These are phyloP conservation scores for Mollisiaceae sp. DNA, from an alignment of 2,329 filamentous ascomycete genomes.

Conservation along the genomic window DNA sequence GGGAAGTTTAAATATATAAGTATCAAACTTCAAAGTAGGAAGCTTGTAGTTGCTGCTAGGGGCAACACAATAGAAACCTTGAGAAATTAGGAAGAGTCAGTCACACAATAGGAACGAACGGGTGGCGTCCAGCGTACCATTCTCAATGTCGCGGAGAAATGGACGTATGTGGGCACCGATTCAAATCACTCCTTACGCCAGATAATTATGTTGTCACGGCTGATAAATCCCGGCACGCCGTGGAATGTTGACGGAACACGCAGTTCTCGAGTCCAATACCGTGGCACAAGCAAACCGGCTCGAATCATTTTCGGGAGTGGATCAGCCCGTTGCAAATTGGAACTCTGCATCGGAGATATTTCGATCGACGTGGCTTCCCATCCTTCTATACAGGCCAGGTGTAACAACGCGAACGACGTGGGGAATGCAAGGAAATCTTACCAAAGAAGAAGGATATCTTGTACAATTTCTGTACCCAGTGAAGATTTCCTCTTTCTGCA, in stretches of 20 bases:
- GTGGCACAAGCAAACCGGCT: conserved; percentile 3
- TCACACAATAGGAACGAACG: conserved; percentile 33
- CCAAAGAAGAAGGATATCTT: conserved; percentile 21
- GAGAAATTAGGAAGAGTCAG: conserved; percentile 40
- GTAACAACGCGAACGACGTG: conserved; percentile 12
- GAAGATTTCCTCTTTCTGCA: conserved; percentile 19
- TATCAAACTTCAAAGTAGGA: conserved; percentile 2
- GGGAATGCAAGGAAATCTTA: conserved; percentile 16
- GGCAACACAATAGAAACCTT: conserved; percentile 33
- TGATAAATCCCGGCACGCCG: neutral
- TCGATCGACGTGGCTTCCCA: conserved; percentile 6
- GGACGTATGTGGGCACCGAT: conserved; percentile 30
- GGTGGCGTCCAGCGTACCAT: conserved; percentile 32
- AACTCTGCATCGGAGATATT: conserved; percentile 3
- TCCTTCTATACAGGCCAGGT: neutral
- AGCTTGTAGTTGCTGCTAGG: conserved; percentile 34
- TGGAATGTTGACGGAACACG: conserved; percentile 8
- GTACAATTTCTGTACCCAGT: conserved; percentile 19
- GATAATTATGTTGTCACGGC: conserved; percentile 28
- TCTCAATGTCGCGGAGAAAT: conserved; percentile 36
- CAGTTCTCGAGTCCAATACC: neutral
- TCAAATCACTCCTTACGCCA: conserved; percentile 30
- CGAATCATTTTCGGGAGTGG: neutral
- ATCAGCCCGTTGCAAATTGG: conserved; percentile 4
- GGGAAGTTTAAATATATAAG: conserved; percentile 15